Percentiles rank a stretch among this genome's conserved stretches.
Conservation (phyloP, 768 basidiomycete genomes). For the Trametes cingulata region DNA sequence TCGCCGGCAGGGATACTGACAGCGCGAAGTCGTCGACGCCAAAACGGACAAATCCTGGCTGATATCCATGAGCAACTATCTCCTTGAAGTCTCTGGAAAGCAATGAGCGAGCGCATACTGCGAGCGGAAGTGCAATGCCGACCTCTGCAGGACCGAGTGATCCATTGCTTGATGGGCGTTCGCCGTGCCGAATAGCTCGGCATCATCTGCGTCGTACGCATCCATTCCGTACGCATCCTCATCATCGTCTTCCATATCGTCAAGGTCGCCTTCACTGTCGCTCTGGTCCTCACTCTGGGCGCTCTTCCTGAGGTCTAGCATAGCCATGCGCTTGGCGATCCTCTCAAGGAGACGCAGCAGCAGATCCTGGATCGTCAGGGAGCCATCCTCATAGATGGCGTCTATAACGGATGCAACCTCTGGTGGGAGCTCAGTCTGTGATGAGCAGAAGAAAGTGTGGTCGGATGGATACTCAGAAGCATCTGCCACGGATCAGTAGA, state of each 20-base stretch:
- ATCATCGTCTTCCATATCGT: conserved; percentile 36
- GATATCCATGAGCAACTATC: conserved; percentile 54
- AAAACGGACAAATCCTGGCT: conserved; percentile 58
- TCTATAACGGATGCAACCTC: conserved; percentile 46
- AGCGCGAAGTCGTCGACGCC: conserved; percentile 53
- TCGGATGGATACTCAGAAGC: conserved; percentile 65
- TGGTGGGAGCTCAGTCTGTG: conserved; percentile 46
- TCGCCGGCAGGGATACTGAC: conserved; percentile 57
- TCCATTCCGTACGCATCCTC: conserved; percentile 32
- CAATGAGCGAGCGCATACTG: neutral
- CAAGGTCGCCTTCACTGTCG: conserved; percentile 40
- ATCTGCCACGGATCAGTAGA: conserved; percentile 39
- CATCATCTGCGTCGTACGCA: conserved; percentile 2
- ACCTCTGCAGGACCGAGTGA: conserved; percentile 25
- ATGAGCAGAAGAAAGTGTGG: conserved; percentile 59
- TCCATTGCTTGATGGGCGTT: conserved; percentile 6
- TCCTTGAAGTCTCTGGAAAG: conserved; percentile 58
- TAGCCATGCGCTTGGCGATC: conserved; percentile 29
- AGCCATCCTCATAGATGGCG: conserved; percentile 41
- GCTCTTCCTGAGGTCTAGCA: conserved; percentile 4
- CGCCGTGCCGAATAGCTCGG: neutral
- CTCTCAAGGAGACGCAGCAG: conserved; percentile 44
- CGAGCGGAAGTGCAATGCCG: neutral
- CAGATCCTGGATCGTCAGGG: conserved; percentile 47
- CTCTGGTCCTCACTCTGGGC: conserved; percentile 27